These are phyloP conservation scores for Sclerotinia nivalis DNA, from an alignment of 2,329 filamentous ascomycete genomes.

Conservation along the genomic window DNA sequence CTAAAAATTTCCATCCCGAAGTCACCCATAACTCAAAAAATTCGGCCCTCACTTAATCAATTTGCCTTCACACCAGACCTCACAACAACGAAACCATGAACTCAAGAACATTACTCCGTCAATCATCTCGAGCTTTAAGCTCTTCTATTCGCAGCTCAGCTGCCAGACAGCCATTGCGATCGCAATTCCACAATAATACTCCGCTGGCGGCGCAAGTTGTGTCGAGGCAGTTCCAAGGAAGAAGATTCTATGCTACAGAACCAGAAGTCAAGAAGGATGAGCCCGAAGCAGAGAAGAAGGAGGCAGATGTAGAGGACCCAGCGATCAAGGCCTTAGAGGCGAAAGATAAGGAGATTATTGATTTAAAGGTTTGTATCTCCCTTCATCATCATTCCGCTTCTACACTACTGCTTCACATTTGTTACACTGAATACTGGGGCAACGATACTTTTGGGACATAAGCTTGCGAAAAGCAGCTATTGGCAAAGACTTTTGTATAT, in stretches of 20 bases:
- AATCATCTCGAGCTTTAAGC: constrained; percentile 46
- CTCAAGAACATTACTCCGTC: constrained; percentile 52
- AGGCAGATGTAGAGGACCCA: constrained; percentile 48
- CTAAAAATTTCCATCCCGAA: constrained; percentile 25
- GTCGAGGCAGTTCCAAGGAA: constrained; percentile 24
- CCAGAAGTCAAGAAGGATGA: constrained; percentile 48
- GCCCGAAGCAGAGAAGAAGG: constrained; percentile 43
- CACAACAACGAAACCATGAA: constrained; percentile 45
- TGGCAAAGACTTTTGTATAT: constrained; percentile 8
- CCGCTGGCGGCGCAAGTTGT: constrained; percentile 19
- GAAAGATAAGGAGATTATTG: constrained; percentile 70
- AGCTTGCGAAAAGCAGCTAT: neutral
- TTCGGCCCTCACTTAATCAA: constrained; percentile 5
- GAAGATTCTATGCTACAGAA: constrained; percentile 44
- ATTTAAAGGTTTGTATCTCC: constrained; percentile 73
- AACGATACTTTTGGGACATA: neutral
- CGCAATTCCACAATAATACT: constrained; percentile 27
- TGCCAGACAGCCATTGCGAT: constrained; percentile 27
- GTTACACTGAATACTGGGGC: too few relatives aligned
- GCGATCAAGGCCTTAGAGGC: constrained; percentile 68
- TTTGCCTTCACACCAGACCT: constrained; percentile 20
- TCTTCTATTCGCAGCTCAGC: constrained; percentile 38
- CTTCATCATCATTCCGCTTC: neutral
- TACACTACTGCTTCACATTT: neutral
- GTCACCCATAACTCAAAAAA: constrained; percentile 27